Evolutionary conservation across 2,329 filamentous ascomycete species (phyloP), one percentile per base, ranked within the genome.

Genomic region (Talaromyces amestolkiae): DNA sequence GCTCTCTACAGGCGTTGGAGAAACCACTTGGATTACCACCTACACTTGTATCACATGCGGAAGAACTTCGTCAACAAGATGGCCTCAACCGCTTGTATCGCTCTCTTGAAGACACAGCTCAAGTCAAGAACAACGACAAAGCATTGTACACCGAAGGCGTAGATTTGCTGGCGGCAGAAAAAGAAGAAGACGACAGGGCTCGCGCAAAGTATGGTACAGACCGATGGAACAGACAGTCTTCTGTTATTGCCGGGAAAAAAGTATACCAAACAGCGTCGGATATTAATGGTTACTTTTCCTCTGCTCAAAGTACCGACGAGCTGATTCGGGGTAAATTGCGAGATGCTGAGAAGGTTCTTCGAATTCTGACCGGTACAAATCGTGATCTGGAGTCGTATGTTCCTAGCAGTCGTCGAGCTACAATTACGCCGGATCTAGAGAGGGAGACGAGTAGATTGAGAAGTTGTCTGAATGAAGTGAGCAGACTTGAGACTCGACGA

Each of bases 1-100:
- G 95, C 0, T 96, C 94, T 1, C 80, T 99, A 3, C 95, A 99
- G 75, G 95, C 95, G 0, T 83, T 98, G 0, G 95, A 99, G 75
- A 98, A 97, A 75, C 95, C 95, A 0, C 83, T 99, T 0, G 95
- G 95, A 0, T 79, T 99, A 3, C 95, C 95, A 0, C 91, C 92
- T 0, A 91, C 88, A 17, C 80, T 99, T 1, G 86, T 93, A 2
- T 91, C 95, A 24, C 95, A 97, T 71, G 94, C 94, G 0, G 94
- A 98, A 74, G 95, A 98, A 74, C 90, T 99, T 58, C 86, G 93
- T 22, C 94, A 98, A 75, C 91, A 93, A 64, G 93, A 97, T 72
- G 94, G 92, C 0, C 82, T 97, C 37, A 88, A 90, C 64, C 84
- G 91, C 33, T 80, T 98, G 0, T 87, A 91, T 61, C 86, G 88